A percentile compares a stretch with the other conserved stretches of the same genome.
Evolutionary conservation across 2,329 filamentous ascomycete genomes (phyloP).

Genomic region (Pseudonectria foliicola): DNA sequence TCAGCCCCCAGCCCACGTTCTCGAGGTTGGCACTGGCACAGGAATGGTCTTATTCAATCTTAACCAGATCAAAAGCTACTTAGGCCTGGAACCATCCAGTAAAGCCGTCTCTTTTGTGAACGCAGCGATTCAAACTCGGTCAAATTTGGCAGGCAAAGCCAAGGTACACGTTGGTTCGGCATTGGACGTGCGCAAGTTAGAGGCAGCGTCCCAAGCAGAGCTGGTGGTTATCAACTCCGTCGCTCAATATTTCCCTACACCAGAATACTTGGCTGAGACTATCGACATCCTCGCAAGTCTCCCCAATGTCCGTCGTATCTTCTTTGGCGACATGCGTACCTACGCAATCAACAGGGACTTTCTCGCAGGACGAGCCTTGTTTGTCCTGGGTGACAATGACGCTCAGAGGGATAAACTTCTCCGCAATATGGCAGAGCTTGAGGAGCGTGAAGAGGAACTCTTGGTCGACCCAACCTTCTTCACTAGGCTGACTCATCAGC

Average conservation of each 20-base stretch:
- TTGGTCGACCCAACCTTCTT: slow-evolving; percentile 19
- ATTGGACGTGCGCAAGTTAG: not conserved
- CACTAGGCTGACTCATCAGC: slow-evolving; percentile 5
- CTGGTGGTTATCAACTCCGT: slow-evolving; percentile 11
- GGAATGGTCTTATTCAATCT: slow-evolving; percentile 15
- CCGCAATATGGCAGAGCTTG: slow-evolving; percentile 7
- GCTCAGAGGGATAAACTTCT: slow-evolving; percentile 5
- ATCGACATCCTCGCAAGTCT: slow-evolving; percentile 3
- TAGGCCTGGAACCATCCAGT: slow-evolving; percentile 4
- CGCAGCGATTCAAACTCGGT: not conserved
- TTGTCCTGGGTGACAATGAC: not conserved
- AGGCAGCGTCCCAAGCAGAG: not conserved
- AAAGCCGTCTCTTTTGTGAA: slow-evolving; percentile 4
- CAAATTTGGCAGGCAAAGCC: slow-evolving; percentile 1
- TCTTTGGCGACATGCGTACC: slow-evolving; percentile 16
- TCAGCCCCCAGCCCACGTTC: slow-evolving; percentile 1
- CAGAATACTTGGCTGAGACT: slow-evolving; percentile 5
- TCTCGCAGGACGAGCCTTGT: not conserved
- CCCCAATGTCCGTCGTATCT: slow-evolving; percentile 5
- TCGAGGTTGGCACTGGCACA: slow-evolving; percentile 12
- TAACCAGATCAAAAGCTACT: not conserved
- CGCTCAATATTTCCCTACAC: slow-evolving; percentile 12
- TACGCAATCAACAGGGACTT: slow-evolving; percentile 10
- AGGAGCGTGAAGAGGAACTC: slow-evolving; percentile 12
- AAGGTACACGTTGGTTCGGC: not conserved